Evolutionary conservation across 345 rosid species (phyloP).

Genomic region (Luvunga scandens): DNA sequence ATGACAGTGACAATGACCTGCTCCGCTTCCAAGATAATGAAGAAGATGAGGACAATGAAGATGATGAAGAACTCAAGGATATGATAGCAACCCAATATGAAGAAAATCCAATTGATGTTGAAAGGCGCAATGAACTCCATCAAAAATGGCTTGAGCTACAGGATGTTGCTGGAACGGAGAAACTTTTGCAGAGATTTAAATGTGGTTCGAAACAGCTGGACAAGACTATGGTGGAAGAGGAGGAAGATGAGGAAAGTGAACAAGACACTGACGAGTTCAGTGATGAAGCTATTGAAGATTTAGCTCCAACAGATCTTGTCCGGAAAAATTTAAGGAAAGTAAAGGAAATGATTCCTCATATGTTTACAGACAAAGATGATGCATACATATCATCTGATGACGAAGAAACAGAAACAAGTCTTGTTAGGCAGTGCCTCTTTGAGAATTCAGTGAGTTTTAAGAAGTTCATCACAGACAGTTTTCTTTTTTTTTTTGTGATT

Average conservation of each 20-base stretch:
- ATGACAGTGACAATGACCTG: constrained; percentile 87
- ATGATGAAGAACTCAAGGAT: constrained; percentile 63
- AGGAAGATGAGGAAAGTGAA: constrained; percentile 41
- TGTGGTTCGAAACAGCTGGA: constrained; percentile 50
- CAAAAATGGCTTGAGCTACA: constrained; percentile 91
- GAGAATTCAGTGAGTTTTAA: constrained; percentile 63
- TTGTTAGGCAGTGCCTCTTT: constrained; percentile 40
- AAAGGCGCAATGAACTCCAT: constrained; percentile 82
- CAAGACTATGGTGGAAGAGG: constrained; percentile 40
- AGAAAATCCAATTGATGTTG: constrained; percentile 69
- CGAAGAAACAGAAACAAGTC: constrained; percentile 66
- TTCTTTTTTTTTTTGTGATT: not conserved
- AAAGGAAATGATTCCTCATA: constrained; percentile 81
- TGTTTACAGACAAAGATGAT: constrained; percentile 89
- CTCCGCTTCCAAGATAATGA: constrained; percentile 61
- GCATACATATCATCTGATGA: constrained; percentile 81
- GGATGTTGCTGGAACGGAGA: constrained; percentile 83
- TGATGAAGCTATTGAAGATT: constrained; percentile 46
- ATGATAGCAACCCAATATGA: constrained; percentile 68
- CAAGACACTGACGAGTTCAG: constrained; percentile 37
- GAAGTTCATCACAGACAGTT: not conserved
- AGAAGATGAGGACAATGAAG: constrained; percentile 69
- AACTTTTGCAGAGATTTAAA: constrained; percentile 67
- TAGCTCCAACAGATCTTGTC: constrained; percentile 37
- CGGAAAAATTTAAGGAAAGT: constrained; percentile 63